Conservation (phyloP, 2,329 filamentous ascomycete species). For the Aspergillus sp. region DNA sequence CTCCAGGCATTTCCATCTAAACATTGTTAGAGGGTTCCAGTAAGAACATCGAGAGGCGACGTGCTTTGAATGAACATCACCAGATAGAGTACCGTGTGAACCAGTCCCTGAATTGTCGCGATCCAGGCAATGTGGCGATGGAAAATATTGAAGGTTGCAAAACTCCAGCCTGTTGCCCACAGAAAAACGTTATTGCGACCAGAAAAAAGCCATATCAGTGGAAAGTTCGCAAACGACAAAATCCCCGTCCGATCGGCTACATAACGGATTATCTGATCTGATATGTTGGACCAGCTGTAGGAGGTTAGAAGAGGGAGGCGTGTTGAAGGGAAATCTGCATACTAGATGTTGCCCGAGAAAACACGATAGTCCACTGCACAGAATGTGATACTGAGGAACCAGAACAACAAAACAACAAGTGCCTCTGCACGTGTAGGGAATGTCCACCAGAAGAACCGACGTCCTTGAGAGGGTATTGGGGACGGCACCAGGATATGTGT, state of each 20-base stretch:
- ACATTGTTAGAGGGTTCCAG: neutral
- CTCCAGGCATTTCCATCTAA: conserved; percentile 26
- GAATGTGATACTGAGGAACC: conserved; percentile 44
- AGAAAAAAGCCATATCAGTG: conserved; percentile 65
- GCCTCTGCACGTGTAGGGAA: conserved; percentile 51
- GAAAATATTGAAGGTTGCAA: conserved; percentile 65
- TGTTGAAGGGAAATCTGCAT: conserved; percentile 14
- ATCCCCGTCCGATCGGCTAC: conserved; percentile 64
- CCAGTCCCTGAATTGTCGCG: conserved; percentile 59
- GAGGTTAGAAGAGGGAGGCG: neutral
- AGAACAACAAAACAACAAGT: conserved; percentile 45
- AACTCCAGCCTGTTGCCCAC: conserved; percentile 69
- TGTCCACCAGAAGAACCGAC: conserved; percentile 43
- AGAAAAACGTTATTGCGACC: conserved; percentile 66
- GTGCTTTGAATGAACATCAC: conserved; percentile 32
- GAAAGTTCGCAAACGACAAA: conserved; percentile 63
- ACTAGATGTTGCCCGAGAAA: conserved; percentile 50
- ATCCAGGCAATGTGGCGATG: conserved; percentile 66
- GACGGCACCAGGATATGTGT: conserved; percentile 45
- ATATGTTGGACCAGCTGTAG: conserved; percentile 26
- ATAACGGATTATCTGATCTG: conserved; percentile 52
- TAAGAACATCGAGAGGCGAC: neutral
- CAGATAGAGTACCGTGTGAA: conserved; percentile 63
- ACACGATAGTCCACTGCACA: conserved; percentile 47
- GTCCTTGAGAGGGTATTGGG: conserved; percentile 43